Percentiles rank a stretch among this genome's conserved stretches.
Conservation (phyloP, 208 protist genomes). For the Trypanosoma scelopori region DNA sequence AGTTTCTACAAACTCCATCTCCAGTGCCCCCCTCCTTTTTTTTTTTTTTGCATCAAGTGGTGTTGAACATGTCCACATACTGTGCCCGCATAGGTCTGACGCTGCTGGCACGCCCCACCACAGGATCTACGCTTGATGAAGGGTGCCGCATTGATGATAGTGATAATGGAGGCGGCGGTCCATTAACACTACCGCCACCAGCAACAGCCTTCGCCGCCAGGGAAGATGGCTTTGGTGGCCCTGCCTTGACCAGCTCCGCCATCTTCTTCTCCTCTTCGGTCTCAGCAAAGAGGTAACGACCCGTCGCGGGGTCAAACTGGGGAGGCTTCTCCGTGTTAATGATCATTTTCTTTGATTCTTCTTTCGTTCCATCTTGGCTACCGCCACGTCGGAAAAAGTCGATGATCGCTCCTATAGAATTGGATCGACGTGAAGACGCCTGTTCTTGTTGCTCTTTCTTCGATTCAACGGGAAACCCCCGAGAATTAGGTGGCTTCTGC, state of each 20-base stretch:
- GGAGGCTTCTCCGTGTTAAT: conserved; percentile 80
- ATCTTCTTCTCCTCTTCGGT: conserved; percentile 82
- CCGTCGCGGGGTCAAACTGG: conserved; percentile 68
- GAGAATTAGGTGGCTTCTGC: background rate
- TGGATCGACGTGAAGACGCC: conserved; percentile 30
- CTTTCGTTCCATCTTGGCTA: conserved; percentile 36
- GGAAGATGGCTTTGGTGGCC: conserved; percentile 53
- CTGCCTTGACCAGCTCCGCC: conserved; percentile 55
- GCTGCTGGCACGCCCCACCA: conserved; percentile 5
- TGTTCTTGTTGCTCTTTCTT: conserved; percentile 6
- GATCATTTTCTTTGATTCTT: conserved; percentile 88
- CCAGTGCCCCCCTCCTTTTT: background rate
- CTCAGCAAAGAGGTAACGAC: conserved; percentile 79
- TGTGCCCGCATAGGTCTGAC: conserved; percentile 37
- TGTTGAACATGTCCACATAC: conserved; percentile 86
- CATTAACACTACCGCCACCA: conserved; percentile 12
- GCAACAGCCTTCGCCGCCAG: conserved; percentile 19
- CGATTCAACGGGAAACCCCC: conserved; percentile 1
- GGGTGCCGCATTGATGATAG: conserved; percentile 15
- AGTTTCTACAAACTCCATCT: too few species aligned
- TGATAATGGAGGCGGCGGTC: background rate
- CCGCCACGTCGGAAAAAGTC: conserved; percentile 50
- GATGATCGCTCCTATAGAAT: conserved; percentile 59
- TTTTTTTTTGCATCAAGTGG: conserved; percentile 1
- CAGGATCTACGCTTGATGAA: conserved; percentile 1